Percentiles rank a stretch among this genome's conserved stretches.
Conservation (phyloP, 345 rosid species). For the Citrus mangshanensis region DNA sequence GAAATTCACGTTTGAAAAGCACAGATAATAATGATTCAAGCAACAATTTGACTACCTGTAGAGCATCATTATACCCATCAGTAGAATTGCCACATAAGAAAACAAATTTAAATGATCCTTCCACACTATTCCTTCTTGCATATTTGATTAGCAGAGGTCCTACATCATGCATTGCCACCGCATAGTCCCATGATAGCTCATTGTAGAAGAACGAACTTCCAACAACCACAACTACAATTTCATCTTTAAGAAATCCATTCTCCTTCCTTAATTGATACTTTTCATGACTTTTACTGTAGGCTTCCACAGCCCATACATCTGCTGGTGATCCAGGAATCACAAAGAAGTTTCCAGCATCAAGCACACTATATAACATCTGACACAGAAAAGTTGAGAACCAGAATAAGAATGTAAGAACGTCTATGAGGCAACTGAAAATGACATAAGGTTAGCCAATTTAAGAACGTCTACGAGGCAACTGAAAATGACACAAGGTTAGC, state of each 20-base stretch:
- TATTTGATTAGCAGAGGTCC: constrained; percentile 79
- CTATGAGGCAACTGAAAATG: constrained; percentile 9
- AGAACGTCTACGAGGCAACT: too few species aligned
- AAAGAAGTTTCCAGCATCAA: constrained; percentile 94
- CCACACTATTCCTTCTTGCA: constrained; percentile 59
- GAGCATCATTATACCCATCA: constrained; percentile 54
- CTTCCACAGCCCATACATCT: constrained; percentile 93
- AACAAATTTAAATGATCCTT: constrained; percentile 64
- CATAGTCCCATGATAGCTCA: constrained; percentile 82
- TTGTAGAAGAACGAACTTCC: constrained; percentile 82
- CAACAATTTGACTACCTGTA: constrained; percentile 57
- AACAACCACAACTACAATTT: constrained; percentile 72
- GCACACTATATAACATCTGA: constrained; percentile 91
- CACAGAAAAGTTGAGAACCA: constrained; percentile 30
- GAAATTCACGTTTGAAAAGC: neutral
- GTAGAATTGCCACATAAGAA: constrained; percentile 86
- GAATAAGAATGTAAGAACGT: constrained; percentile 15
- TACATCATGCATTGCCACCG: constrained; percentile 71
- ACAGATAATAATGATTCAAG: constrained; percentile 7
- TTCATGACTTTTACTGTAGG: constrained; percentile 50
- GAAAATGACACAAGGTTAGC: neutral
- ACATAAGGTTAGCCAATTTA: constrained; percentile 20
- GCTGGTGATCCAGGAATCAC: constrained; percentile 91
- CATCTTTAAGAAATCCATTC: constrained; percentile 58
- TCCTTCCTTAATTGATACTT: constrained; percentile 59